These are phyloP conservation scores for Euphorbia lathyris DNA, from an alignment of 345 rosid species.

Conservation along the genomic window DNA sequence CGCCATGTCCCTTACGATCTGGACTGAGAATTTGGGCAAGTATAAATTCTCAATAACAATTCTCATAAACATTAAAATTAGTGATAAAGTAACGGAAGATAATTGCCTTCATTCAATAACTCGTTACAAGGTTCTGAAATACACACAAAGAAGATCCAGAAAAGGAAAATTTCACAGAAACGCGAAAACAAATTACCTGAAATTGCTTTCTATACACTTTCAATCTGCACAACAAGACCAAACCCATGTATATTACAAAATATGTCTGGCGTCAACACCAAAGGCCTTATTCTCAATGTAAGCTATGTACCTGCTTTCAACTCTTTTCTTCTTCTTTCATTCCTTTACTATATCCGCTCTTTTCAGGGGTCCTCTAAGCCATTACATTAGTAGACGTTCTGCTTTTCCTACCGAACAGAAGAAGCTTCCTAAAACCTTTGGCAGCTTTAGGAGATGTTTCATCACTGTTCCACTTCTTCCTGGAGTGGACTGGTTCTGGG, in stretches of 20 bases:
- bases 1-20: no score
- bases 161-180: no score
- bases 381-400: conserved; percentile 17
- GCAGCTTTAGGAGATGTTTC: conserved; percentile 69
- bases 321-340: background rate
- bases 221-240: background rate
- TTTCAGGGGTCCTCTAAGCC: conserved; percentile 7
- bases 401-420: conserved; percentile 70
- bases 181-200: background rate
- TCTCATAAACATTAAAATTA: no score
- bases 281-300: conserved; percentile 34
- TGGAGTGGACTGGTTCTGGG: conserved; percentile 47
- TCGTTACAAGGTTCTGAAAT: background rate
- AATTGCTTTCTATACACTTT: conserved; percentile 20
- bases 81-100: no score
- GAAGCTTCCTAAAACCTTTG: conserved; percentile 86
- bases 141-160: conserved; percentile 8
- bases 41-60: no score
- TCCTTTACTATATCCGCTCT: background rate
- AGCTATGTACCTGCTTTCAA: conserved; percentile 6
- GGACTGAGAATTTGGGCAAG: no score
- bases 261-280: conserved; percentile 29
- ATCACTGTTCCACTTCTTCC: conserved; percentile 87
- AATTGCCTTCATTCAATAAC: no score
- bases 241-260: conserved; percentile 23